Evolutionary conservation across 768 basidiomycete species (phyloP).

Genomic region (Boletus fagicola): DNA sequence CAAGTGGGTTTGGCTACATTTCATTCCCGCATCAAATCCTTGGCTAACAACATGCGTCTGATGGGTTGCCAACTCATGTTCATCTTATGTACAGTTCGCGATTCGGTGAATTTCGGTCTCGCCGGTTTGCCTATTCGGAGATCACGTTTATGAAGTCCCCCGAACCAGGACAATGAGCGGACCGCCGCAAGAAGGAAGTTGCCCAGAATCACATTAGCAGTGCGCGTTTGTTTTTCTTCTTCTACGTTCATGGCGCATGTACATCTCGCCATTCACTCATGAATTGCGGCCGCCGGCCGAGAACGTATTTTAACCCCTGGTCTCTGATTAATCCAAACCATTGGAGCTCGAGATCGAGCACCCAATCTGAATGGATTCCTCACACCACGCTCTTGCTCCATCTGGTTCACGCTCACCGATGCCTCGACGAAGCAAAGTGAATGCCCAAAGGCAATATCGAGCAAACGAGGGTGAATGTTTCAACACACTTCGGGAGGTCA

Average conservation of each 20-base stretch:
- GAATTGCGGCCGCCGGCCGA: background rate
- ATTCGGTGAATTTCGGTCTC: background rate
- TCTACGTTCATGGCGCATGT: background rate
- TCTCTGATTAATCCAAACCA: background rate
- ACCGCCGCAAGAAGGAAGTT: background rate
- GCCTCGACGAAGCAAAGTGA: slow-evolving; percentile 14
- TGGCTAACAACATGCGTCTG: background rate
- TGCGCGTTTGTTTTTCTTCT: background rate
- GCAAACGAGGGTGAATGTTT: slow-evolving; percentile 24
- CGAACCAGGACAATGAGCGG: background rate
- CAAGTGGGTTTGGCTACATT: background rate
- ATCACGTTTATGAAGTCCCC: background rate
- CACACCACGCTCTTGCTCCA: background rate
- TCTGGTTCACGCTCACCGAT: background rate
- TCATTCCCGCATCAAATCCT: background rate
- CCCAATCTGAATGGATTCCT: background rate
- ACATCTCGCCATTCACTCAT: background rate
- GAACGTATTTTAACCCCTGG: slow-evolving; percentile 12
- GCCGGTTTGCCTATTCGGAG: background rate
- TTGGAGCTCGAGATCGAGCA: background rate
- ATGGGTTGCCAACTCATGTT: background rate
- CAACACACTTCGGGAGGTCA: slow-evolving; percentile 16
- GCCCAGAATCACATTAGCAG: background rate
- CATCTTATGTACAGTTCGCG: background rate
- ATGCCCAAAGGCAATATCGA: slow-evolving; percentile 22